phyloP scores from a whole-genome alignment of 2,329 filamentous ascomycete genomes.

The Ascosphaera acerosa region DNA sequence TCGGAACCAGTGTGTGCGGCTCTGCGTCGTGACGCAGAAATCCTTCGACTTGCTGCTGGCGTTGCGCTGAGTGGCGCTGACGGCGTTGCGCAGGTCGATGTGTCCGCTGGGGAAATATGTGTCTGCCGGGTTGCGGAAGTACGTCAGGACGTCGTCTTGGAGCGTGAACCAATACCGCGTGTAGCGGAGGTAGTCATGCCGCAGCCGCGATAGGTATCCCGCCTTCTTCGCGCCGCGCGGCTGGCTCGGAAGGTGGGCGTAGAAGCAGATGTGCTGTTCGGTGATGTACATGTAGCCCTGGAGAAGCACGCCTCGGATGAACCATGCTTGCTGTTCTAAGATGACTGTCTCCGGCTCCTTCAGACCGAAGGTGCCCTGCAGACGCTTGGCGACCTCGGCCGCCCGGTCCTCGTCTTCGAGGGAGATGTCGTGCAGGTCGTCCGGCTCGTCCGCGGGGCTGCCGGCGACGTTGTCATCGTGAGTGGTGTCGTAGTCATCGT shows the following conservation, averaged over 20 bases:
- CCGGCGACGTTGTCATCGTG: constrained; percentile 4
- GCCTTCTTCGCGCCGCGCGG: constrained; percentile 56
- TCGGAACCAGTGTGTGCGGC: constrained; percentile 63
- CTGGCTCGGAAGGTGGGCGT: constrained; percentile 90
- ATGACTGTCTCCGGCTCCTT: constrained; percentile 62
- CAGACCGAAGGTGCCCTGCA: constrained; percentile 73
- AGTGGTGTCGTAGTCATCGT: constrained; percentile 4
- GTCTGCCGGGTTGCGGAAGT: constrained; percentile 61
- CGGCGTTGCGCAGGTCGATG: constrained; percentile 76
- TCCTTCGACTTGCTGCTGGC: constrained; percentile 36
- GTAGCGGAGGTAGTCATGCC: constrained; percentile 67
- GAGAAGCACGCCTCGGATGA: constrained; percentile 71
- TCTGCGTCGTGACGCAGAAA: constrained; percentile 60
- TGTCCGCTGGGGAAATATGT: constrained; percentile 80
- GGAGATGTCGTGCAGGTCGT: constrained; percentile 11
- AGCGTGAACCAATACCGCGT: constrained; percentile 82
- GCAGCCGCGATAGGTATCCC: constrained; percentile 68
- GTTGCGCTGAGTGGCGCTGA: constrained; percentile 50
- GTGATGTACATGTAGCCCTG: constrained; percentile 96
- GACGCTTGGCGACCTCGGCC: constrained; percentile 37
- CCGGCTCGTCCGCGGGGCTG: constrained; percentile 7
- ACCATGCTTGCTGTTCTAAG: constrained; percentile 78
- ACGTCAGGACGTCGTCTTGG: constrained; percentile 76
- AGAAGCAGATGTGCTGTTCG: constrained; percentile 79
- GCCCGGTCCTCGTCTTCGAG: constrained; percentile 28